Base-by-base conservation (phyloP, 2,329 filamentous ascomycete genomes). In the Neofusicoccum laricinum region DNA sequence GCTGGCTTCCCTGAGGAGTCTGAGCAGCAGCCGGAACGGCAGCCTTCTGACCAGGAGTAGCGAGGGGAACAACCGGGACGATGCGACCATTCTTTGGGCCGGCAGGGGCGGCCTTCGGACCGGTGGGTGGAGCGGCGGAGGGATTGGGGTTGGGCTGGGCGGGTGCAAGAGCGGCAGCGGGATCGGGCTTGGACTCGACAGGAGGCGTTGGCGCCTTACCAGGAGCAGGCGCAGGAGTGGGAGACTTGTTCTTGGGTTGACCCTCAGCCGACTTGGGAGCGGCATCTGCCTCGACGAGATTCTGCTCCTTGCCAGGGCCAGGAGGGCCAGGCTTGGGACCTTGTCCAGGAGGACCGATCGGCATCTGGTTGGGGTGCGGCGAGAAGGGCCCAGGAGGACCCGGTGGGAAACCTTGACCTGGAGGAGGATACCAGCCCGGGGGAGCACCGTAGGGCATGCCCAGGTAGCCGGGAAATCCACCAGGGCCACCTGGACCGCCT, bases 401-500 rank as follows among this genome's bases (percentile, higher is more conserved):
- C 38, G 64, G 64, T 6, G 88, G 89, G 69, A 92, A 95, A 30
- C 88, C 89, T 77, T 91, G 90, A 6, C 89, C 89, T 8, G 88
- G 87, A 61, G 85, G 86, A 69, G 90, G 90, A 73, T 88, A 94
- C 90, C 92, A 96, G 64, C 89, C 90, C 25, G 87, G 86, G 53
- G 88, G 90, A 15, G 88, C 89, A 67, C 90, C 90, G 75, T 93
- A 96, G 1, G 90, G 89, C 85, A 92, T 89, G 68, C 88, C 88
- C 68, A 87, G 87, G 70, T 89, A 92, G 17, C 86, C 86, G 68
- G 89, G 89, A 63, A 80, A 80, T 46, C 79, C 78, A 32, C 72
- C 74, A 64, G 76, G 76, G 32, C 71, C 72, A 15, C 72, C 74
- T 34, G 71, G 68, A 15, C 68, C 68, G 45, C 76, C 75, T 48